These are phyloP conservation scores for Pisolithus albus DNA, from an alignment of 768 basidiomycete species.

Conservation along the genomic window DNA sequence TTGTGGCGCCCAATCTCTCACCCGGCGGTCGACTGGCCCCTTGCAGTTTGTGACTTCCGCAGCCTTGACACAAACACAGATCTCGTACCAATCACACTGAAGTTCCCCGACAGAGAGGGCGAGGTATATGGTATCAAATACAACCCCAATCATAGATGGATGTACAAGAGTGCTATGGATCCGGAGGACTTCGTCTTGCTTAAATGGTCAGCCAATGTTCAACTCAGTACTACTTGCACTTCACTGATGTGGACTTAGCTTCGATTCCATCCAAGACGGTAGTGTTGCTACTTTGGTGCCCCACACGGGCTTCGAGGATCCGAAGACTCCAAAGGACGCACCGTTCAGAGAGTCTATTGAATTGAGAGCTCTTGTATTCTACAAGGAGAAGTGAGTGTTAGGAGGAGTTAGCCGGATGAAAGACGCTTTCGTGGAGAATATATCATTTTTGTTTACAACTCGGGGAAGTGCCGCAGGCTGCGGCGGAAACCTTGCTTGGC, in stretches of 20 bases:
- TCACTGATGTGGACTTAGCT: conserved; percentile 10
- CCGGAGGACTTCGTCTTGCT: conserved; percentile 42
- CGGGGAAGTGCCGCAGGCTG: no score
- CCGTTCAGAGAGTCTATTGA: conserved; percentile 31
- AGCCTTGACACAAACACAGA: conserved; percentile 34
- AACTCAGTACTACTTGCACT: no score
- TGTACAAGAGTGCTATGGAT: conserved; percentile 37
- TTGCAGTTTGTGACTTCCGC: conserved; percentile 43
- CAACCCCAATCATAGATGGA: conserved; percentile 38
- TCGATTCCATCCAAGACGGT: conserved; percentile 30
- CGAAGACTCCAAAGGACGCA: conserved; percentile 24
- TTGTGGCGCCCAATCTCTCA: conserved; percentile 48
- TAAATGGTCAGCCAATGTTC: conserved; percentile 38
- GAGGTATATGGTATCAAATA: conserved; percentile 37
- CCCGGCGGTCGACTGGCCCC: conserved; percentile 41
- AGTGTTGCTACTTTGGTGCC: conserved; percentile 28
- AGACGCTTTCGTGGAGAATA: no score
- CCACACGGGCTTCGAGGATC: conserved; percentile 31
- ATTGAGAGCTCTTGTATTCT: conserved; percentile 31
- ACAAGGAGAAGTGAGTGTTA: conserved; percentile 13
- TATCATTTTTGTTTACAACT: no score
- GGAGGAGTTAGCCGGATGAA: no score
- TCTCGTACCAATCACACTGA: conserved; percentile 31
- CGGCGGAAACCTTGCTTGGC: no score
- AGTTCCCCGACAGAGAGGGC: conserved; percentile 37